A percentile compares a stretch with the other conserved stretches of the same genome.
These are phyloP conservation scores for Solanum tacnaense DNA, from an alignment of 257 asterid genomes.

Conservation along the genomic window DNA sequence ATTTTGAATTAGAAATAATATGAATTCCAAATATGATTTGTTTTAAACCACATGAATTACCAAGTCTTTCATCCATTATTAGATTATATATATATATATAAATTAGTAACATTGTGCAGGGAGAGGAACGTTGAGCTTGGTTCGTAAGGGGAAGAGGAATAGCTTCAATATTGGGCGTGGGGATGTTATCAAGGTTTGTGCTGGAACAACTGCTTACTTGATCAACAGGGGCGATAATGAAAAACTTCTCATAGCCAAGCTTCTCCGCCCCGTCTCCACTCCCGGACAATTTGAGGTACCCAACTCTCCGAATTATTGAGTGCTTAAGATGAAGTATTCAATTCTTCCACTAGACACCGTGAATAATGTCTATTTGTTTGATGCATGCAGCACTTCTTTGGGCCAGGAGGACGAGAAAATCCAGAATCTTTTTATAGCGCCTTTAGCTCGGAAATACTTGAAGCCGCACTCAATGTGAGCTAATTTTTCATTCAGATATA, in stretches of 20 bases:
- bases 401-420: conserved; percentile 42
- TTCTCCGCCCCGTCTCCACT: conserved; percentile 32
- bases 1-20: too few species aligned
- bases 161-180: conserved; percentile 43
- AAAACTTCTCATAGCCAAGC: conserved; percentile 31
- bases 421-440: conserved; percentile 34
- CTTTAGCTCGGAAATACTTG: conserved; percentile 53
- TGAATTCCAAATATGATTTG: too few species aligned
- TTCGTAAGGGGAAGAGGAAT: conserved; percentile 32
- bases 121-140: conserved; percentile 33
- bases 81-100: too few species aligned
- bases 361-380: neutral
- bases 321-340: too few species aligned
- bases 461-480: conserved; percentile 52
- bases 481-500: neutral
- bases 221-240: conserved; percentile 39
- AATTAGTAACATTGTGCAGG: conserved; percentile 9
- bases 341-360: neutral
- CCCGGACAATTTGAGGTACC: conserved; percentile 54
- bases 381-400: conserved; percentile 33
- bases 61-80: neutral
- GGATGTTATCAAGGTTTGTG: conserved; percentile 34
- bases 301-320: neutral
- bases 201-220: conserved; percentile 46
- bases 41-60: neutral